Conservation (phyloP, 2,329 filamentous ascomycete genomes). For the Bipolaris cookei region DNA sequence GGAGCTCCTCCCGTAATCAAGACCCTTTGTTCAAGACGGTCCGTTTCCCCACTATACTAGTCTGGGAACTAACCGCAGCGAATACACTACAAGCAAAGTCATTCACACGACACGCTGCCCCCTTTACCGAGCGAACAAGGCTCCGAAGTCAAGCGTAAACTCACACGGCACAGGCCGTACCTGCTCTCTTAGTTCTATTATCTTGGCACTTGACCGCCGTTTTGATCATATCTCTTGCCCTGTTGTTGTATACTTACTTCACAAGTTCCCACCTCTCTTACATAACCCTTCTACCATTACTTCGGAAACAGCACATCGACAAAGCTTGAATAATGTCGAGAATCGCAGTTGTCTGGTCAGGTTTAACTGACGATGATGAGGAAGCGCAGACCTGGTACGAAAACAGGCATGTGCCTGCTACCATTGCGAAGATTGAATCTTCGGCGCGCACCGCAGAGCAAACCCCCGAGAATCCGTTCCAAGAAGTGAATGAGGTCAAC, state of each 20-base stretch:
- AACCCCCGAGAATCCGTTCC: conserved; percentile 20
- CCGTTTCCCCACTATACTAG: conserved; percentile 3
- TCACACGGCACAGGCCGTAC: conserved; percentile 11
- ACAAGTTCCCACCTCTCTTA: background rate
- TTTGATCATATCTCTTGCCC: conserved; percentile 2
- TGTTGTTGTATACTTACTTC: background rate
- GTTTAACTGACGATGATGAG: conserved; percentile 13
- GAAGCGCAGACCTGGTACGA: conserved; percentile 18
- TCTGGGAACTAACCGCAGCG: conserved; percentile 2
- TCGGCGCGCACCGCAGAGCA: conserved; percentile 15
- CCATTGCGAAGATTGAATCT: conserved; percentile 13
- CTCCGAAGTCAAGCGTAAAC: conserved; percentile 3
- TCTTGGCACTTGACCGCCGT: conserved; percentile 7
- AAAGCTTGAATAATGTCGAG: conserved; percentile 15
- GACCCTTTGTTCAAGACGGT: conserved; percentile 1
- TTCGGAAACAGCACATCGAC: background rate
- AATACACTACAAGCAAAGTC: background rate
- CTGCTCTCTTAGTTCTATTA: background rate
- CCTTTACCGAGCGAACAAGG: conserved; percentile 6
- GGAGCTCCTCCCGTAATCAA: conserved; percentile 10
- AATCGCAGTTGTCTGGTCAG: conserved; percentile 21
- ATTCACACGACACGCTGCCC: background rate
- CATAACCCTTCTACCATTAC: background rate
- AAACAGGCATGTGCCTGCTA: conserved; percentile 14
- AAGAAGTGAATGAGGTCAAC: conserved; percentile 17